Evolutionary conservation across 1,284 basidiomycete genomes (phyloP).

Genomic region (Thelephora terrestris): DNA sequence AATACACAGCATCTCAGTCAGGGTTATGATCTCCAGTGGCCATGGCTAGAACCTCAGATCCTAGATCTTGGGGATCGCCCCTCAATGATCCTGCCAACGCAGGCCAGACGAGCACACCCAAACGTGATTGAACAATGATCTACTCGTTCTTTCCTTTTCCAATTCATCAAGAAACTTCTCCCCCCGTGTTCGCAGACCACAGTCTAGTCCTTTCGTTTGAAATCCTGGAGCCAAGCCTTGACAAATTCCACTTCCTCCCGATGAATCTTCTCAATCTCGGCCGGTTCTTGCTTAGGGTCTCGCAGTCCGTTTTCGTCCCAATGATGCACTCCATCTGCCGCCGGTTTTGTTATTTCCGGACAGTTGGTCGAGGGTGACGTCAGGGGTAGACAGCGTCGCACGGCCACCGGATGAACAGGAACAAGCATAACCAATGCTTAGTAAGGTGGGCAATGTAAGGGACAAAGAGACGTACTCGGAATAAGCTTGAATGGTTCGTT

Average conservation of each 20-base stretch:
- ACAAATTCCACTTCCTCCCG: constrained; percentile 77
- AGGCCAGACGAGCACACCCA: too few relatives aligned
- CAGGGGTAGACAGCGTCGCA: constrained; percentile 3
- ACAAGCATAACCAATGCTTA: not conserved
- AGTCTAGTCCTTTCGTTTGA: constrained; percentile 10
- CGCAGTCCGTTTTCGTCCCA: constrained; percentile 83
- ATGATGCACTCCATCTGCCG: constrained; percentile 75
- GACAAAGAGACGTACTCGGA: constrained; percentile 41
- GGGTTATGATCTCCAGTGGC: too few relatives aligned
- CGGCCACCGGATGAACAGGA: too few relatives aligned
- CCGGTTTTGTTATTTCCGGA: not conserved
- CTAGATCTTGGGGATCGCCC: too few relatives aligned
- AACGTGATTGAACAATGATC: too few relatives aligned
- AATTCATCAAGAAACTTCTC: not conserved
- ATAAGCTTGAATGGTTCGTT: constrained; percentile 82
- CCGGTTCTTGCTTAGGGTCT: constrained; percentile 60
- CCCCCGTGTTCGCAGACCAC: not conserved
- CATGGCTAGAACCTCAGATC: too few relatives aligned
- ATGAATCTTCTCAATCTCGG: constrained; percentile 75
- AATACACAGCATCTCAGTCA: too few relatives aligned
- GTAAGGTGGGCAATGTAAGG: not conserved
- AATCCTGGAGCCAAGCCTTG: constrained; percentile 71
- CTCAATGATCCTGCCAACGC: too few relatives aligned
- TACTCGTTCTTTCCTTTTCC: not conserved
- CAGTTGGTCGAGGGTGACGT: not conserved